These are phyloP conservation scores for Suillus placidus DNA, from an alignment of 768 basidiomycete genomes.

Conservation along the genomic window DNA sequence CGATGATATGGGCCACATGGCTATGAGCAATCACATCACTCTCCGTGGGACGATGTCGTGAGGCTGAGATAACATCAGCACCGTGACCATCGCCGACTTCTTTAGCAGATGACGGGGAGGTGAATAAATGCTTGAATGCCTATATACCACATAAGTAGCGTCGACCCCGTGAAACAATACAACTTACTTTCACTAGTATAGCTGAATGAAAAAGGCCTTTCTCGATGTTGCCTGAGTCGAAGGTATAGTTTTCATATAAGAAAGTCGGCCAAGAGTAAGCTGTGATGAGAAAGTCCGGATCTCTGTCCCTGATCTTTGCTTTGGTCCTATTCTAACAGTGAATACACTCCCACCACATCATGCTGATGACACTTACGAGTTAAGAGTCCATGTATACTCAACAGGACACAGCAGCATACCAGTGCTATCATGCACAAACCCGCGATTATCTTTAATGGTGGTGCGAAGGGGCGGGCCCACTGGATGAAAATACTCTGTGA, in stretches of 20 bases:
- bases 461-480: background rate
- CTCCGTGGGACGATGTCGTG: background rate
- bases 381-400: background rate
- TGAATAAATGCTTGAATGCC: conserved; percentile 18
- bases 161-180: background rate
- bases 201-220: conserved; percentile 17
- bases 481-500: background rate
- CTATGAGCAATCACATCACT: background rate
- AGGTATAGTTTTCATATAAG: conserved; percentile 13
- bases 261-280: conserved; percentile 4
- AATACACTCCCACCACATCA: background rate
- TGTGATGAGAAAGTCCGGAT: background rate
- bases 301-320: background rate
- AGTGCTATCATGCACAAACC: background rate
- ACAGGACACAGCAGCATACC: background rate
- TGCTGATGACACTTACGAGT: background rate
- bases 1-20: conserved; percentile 6
- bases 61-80: background rate
- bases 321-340: background rate
- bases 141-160: background rate
- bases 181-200: conserved; percentile 19
- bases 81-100: background rate
- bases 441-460: background rate
- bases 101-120: conserved; percentile 15
- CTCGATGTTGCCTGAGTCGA: conserved; percentile 14